These are phyloP conservation scores for Protomyces lactucae-debilis DNA, from an alignment of 1,139 yeast genomes.

Conservation along the genomic window DNA sequence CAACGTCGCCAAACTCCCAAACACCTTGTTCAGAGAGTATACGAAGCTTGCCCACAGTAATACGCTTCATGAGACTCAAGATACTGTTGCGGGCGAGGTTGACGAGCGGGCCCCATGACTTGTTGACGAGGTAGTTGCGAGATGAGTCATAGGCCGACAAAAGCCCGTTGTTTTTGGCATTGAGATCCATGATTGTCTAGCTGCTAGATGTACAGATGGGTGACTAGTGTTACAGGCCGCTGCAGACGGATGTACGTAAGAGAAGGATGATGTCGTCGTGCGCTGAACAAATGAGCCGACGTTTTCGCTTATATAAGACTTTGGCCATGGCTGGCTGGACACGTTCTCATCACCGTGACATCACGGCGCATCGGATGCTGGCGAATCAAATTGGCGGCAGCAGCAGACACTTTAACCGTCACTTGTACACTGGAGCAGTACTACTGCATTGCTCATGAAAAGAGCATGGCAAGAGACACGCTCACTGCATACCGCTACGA, in stretches of 20 bases:
- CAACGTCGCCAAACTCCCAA: constrained; percentile 23
- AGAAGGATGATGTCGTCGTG: too few species aligned
- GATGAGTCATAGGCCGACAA: constrained; percentile 22
- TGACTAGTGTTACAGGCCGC: too few species aligned
- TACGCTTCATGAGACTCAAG: constrained; percentile 15
- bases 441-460: background rate
- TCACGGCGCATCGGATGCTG: too few species aligned
- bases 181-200: constrained; percentile 9
- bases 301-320: too few species aligned
- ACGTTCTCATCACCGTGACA: too few species aligned
- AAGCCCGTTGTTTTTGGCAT: constrained; percentile 23
- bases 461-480: background rate
- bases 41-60: constrained; percentile 19
- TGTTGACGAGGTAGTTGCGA: constrained; percentile 24
- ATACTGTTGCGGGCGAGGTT: constrained; percentile 22
- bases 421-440: too few species aligned
- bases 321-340: too few species aligned
- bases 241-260: too few species aligned
- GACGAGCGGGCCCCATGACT: constrained; percentile 23
- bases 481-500: background rate
- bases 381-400: too few species aligned
- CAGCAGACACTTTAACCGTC: too few species aligned
- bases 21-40: constrained; percentile 22
- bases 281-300: too few species aligned
- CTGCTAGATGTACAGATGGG: too few species aligned